Conservation (phyloP, 192 early-diverging fungal species). For the Podila horticola region DNA sequence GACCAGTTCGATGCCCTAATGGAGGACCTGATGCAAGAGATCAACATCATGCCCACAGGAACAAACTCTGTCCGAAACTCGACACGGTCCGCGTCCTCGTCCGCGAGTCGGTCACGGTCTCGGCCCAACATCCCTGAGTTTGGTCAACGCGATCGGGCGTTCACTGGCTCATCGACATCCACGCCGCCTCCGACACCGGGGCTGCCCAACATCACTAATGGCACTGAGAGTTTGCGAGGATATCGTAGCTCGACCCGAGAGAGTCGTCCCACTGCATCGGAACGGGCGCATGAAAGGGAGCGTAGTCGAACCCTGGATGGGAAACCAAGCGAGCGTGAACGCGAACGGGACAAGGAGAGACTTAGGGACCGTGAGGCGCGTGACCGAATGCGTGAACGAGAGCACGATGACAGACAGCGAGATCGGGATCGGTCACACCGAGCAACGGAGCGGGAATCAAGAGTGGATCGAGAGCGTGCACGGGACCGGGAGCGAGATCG, state of each 20-base stretch:
- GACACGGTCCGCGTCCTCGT: slow-evolving; percentile 26
- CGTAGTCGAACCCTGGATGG: not conserved
- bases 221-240: slow-evolving; percentile 23
- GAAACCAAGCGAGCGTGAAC: not conserved
- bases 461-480: not conserved
- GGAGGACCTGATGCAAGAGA: slow-evolving; percentile 55
- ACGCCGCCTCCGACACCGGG: slow-evolving; percentile 47
- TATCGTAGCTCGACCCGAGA: slow-evolving; percentile 25
- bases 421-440: slow-evolving; percentile 1
- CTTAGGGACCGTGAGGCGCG: not conserved
- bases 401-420: not conserved
- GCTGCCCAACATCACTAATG: slow-evolving; percentile 8
- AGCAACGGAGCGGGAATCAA: not conserved
- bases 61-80: slow-evolving; percentile 15
- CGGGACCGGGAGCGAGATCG: slow-evolving; percentile 24
- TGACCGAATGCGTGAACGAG: not conserved
- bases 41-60: slow-evolving; percentile 35
- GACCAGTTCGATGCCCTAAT: slow-evolving; percentile 52
- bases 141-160: not conserved
- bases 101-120: slow-evolving; percentile 24
- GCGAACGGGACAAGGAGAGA: slow-evolving; percentile 22
- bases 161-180: not conserved
- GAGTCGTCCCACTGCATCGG: slow-evolving; percentile 17
- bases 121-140: slow-evolving; percentile 41
- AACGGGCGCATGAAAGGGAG: slow-evolving; percentile 2